phyloP scores from a whole-genome alignment of 441 rosid species.

The Geranium incanum region DNA sequence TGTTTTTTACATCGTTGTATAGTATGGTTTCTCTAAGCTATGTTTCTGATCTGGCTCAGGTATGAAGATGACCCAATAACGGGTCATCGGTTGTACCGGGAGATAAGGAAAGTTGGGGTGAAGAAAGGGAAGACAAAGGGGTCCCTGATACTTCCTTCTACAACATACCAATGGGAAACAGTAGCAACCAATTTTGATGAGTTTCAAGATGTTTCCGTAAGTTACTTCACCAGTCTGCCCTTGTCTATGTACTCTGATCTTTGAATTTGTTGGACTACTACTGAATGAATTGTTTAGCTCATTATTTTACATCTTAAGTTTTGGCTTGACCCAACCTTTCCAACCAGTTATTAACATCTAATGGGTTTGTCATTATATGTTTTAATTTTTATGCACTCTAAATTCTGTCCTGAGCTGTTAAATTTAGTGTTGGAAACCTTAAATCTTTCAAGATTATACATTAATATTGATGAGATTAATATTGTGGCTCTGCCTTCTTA shows the following conservation, averaged over 20 bases:
- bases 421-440: background rate
- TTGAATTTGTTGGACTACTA: background rate
- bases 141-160: constrained; percentile 55
- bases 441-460: background rate
- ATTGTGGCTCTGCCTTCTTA: background rate
- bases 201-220: constrained; percentile 91
- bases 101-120: constrained; percentile 57
- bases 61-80: constrained; percentile 86
- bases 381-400: background rate
- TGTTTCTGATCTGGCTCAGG: constrained; percentile 47
- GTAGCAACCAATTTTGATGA: constrained; percentile 94
- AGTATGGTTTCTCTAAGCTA: constrained; percentile 12
- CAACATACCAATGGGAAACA: constrained; percentile 91
- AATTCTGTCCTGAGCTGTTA: background rate
- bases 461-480: background rate
- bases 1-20: constrained; percentile 16
- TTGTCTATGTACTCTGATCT: constrained; percentile 5
- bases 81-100: constrained; percentile 93
- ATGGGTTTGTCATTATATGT: background rate
- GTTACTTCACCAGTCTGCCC: constrained; percentile 31
- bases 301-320: background rate
- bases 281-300: background rate
- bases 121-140: constrained; percentile 74
- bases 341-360: background rate
- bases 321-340: background rate